Base-by-base conservation (phyloP, 2,329 filamentous ascomycete genomes). In the Teratosphaeria zuluensis region DNA sequence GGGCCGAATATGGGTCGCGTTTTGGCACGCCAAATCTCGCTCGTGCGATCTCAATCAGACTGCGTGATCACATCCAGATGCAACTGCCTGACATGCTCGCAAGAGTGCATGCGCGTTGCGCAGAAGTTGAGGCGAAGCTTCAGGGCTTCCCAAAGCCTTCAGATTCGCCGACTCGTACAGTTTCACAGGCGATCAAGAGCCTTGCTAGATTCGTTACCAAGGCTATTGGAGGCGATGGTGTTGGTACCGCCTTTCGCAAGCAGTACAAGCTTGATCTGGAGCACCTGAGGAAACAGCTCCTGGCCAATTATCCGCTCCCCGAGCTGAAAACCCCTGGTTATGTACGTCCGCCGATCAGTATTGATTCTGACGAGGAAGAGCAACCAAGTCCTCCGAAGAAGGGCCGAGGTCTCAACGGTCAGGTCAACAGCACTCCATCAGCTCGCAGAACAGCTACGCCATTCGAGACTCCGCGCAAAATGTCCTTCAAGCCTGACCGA, bases 111-210 rank as follows among this genome's bases (percentile, higher is more conserved):
- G 57, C 65, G 0, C 74, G 81, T 4, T 77, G 88, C 0, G 61
- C 72, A 0, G 69, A 76, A 0, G 82, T 91, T 1, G 76, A 83
- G 1, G 64, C 67, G 0, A 75, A 87, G 58, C 77, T 95, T 0
- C 63, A 69, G 0, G 74, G 73, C 0, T 78, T 92, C 0, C 86
- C 89, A 42, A 80, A 89, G 0, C 86, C 87, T 0, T 73, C 73
- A 0, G 73, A 46, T 5, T 89, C 90, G 51, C 81, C 90, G 0
- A 80, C 85, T n/a, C 76, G 85, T 0, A 82, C 85, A 9, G 79
- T 95, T 0, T 80, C 80, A 21, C 79, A 80, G 1, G 81, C 83
- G 11, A 69, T 92, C 0, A 75, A 77, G 12, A 75, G 74, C 0
- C 85, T 92, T 61, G 79, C 81, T 0, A 73, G 76, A 0, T 68